Percentiles rank a stretch among this genome's conserved stretches.
Conservation (phyloP, 192 early-diverging fungal genomes). For the Rhizophlyctis rosea region DNA sequence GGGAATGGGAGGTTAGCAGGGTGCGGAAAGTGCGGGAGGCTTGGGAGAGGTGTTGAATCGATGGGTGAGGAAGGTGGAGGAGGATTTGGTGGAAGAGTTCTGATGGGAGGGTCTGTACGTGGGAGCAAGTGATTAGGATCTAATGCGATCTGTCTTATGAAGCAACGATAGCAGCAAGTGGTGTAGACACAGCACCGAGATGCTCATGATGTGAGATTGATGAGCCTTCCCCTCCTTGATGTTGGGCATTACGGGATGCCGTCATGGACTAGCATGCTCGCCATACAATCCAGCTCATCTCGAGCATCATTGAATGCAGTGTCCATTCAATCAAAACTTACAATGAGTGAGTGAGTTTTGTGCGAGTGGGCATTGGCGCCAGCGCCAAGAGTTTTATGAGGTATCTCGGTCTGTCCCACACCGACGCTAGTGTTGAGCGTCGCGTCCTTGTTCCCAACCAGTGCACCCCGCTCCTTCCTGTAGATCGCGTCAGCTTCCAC, state of each 20-base stretch:
- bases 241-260: no score
- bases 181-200: no score
- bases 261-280: no score
- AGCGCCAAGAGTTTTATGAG: background rate
- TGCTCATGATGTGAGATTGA: no score
- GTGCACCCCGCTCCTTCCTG: background rate
- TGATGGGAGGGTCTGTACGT: conserved; percentile 27
- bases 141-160: background rate
- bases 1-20: conserved; percentile 11
- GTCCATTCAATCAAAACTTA: no score
- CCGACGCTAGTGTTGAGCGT: background rate
- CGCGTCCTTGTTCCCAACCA: background rate
- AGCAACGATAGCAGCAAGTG: no score
- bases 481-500: background rate
- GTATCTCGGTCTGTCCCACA: background rate
- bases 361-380: no score
- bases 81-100: conserved; percentile 18
- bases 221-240: no score
- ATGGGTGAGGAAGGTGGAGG: conserved; percentile 14
- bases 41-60: conserved; percentile 8
- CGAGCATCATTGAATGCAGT: no score
- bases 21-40: conserved; percentile 7
- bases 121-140: no score
- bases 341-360: no score
- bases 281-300: no score